These are phyloP conservation scores for Yamadazyma endophytica DNA, from an alignment of 805 yeast genomes.

Conservation along the genomic window DNA sequence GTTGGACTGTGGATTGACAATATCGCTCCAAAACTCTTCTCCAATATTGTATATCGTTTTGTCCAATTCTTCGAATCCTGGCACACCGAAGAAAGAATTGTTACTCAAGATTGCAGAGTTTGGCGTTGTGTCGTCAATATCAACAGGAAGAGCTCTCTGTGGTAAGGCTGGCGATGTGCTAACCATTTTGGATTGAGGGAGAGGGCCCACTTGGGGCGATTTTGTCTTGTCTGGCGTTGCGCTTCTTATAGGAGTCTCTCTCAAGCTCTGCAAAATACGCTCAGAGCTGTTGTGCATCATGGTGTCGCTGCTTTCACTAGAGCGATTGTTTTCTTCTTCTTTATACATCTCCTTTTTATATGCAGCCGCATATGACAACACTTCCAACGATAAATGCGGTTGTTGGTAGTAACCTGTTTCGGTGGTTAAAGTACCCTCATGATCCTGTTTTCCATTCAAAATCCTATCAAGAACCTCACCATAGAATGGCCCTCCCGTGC, in stretches of 20 bases:
- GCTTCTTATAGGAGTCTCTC: too few relatives aligned
- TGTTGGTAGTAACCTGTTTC: slow-evolving; percentile 5
- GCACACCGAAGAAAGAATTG: slow-evolving; percentile 5
- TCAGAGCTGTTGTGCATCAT: too few relatives aligned
- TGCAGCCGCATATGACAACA: slow-evolving; percentile 39
- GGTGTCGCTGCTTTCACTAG: too few relatives aligned
- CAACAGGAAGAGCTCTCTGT: too few relatives aligned
- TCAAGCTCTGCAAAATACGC: too few relatives aligned
- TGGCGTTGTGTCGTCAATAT: not conserved
- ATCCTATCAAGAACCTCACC: not conserved
- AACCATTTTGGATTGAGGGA: too few relatives aligned
- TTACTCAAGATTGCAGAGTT: not conserved
- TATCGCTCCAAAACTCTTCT: slow-evolving; percentile 72
- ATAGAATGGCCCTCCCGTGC: not conserved
- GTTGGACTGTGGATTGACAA: slow-evolving; percentile 34
- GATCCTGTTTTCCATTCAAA: not conserved
- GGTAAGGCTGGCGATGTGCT: too few relatives aligned
- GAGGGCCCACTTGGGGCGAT: not conserved
- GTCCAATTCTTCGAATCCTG: slow-evolving; percentile 27
- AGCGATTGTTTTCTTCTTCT: too few relatives aligned
- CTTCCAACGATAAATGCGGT: slow-evolving; percentile 27
- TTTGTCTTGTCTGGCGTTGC: too few relatives aligned
- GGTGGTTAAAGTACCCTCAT: slow-evolving; percentile 4
- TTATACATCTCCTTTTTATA: slow-evolving; percentile 21
- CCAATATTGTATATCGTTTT: slow-evolving; percentile 52